Percentiles rank a stretch among this genome's conserved stretches.
These are phyloP conservation scores for Syzygium grande DNA, from an alignment of 345 rosid genomes.

Conservation along the genomic window DNA sequence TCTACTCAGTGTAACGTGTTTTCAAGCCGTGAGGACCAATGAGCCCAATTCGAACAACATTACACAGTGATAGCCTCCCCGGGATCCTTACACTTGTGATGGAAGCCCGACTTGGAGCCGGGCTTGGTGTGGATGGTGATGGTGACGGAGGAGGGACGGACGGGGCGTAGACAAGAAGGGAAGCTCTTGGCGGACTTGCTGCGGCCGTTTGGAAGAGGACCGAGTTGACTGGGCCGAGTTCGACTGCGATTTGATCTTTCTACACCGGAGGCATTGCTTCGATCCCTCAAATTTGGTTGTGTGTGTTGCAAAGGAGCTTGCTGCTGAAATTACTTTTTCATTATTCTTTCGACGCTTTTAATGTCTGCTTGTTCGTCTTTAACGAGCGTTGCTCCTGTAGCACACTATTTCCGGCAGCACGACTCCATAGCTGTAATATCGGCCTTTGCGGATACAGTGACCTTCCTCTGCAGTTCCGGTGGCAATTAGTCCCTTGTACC, in stretches of 20 bases:
- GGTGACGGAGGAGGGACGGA: constrained; percentile 73
- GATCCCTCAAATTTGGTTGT: neutral
- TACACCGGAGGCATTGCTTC: constrained; percentile 52
- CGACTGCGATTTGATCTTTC: constrained; percentile 43
- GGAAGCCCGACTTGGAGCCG: constrained; percentile 73
- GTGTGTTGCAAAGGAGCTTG: too few relatives aligned
- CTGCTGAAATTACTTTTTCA: neutral
- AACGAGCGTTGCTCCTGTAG: constrained; percentile 3
- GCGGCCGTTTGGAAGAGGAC: neutral
- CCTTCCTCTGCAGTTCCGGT: constrained; percentile 12
- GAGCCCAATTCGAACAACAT: too few relatives aligned
- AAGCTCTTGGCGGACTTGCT: neutral
- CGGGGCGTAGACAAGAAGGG: constrained; percentile 55
- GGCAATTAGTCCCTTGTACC: constrained; percentile 4
- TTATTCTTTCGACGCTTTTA: constrained; percentile 3
- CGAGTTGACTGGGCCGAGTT: constrained; percentile 29
- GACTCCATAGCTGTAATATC: constrained; percentile 21
- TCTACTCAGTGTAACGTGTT: too few relatives aligned
- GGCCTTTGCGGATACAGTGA: neutral
- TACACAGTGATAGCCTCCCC: too few relatives aligned
- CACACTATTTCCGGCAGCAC: constrained; percentile 18
- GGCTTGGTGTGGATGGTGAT: constrained; percentile 96
- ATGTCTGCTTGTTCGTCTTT: neutral
- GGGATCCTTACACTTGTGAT: constrained; percentile 27
- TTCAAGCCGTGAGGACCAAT: too few relatives aligned